Evolutionary conservation across 805 yeast genomes (phyloP), one percentile per base, ranked within the genome.

Genomic region (Debaryomyces castellii): DNA sequence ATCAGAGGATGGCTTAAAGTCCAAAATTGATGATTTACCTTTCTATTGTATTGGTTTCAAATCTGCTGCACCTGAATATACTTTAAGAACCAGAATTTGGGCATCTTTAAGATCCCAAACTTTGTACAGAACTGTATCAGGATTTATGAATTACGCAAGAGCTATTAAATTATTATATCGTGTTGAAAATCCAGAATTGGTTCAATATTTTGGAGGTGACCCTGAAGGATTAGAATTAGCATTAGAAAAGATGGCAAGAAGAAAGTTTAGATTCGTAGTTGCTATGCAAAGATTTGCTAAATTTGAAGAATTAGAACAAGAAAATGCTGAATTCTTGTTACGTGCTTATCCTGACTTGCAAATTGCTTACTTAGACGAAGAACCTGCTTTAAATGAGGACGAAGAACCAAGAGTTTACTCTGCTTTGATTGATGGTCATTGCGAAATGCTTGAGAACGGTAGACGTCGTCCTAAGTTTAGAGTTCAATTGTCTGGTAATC

Each of bases 181-280:
- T 49, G 78, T 77, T 30, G 81, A 80, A 58, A 70, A 69, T 60
- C 70, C 72, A 28, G 69, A 68, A 42, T 54, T 58, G 17, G 66
- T 91, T 50, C 97, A 94, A 77, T 89, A 91, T 90, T 92, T 91
- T 65, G 98, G 97, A 58, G 98, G 98, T 58, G 95, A 92, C 66
- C 96, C 97, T 49, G 98, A 92, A 73, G 95, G 96, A 59, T 79
- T 83, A 53, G 98, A 94, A 76, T 82, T 90, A 70, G 98, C 95
- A 68, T 82, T 92, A 55, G 97, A 92, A 60, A 75, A 82, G 17
- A 74, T 82, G 77, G 83, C 85, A 3, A 69, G 80, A 53, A 66
- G 86, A 55, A 83, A 83, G 57, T 82, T 82, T 62, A 71, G 84
- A 64, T 75, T 83, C 48, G 80, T 83, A 41, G 84, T 80, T 24